Evolutionary conservation across 768 basidiomycete species (phyloP).

Genomic region (Suillus sp.): DNA sequence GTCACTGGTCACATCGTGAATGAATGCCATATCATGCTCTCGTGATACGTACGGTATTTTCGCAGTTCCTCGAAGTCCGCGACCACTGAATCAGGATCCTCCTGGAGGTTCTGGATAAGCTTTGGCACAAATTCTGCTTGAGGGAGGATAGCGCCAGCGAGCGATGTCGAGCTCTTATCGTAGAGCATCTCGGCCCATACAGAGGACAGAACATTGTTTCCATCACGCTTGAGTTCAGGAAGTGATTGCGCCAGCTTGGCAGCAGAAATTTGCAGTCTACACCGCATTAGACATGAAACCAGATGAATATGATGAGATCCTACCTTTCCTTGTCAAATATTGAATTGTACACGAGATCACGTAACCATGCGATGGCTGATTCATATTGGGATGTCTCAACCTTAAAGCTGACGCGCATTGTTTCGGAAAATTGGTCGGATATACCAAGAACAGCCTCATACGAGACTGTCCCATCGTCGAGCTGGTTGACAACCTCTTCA

Average conservation of each 20-base stretch:
- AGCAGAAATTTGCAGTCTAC: conserved; percentile 77
- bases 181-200: conserved; percentile 68
- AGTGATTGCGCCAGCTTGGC: conserved; percentile 90
- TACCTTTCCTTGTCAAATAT: conserved; percentile 82
- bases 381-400: conserved; percentile 84
- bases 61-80: conserved; percentile 76
- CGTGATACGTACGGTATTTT: conserved; percentile 52
- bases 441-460: conserved; percentile 77
- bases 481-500: conserved; percentile 88
- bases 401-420: conserved; percentile 74
- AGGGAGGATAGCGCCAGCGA: conserved; percentile 65
- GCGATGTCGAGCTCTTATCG: conserved; percentile 68
- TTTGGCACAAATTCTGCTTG: conserved; percentile 81
- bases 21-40: neutral
- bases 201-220: conserved; percentile 74
- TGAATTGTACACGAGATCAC: conserved; percentile 74
- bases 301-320: conserved; percentile 17
- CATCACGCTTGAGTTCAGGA: conserved; percentile 90
- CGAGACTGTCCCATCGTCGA: conserved; percentile 89
- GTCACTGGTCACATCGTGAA: conserved; percentile 55
- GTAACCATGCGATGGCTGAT: conserved; percentile 81
- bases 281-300: conserved; percentile 12
- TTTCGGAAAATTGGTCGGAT: conserved; percentile 69
- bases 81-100: conserved; percentile 70
- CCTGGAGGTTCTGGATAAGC: conserved; percentile 70